Conservation (phyloP, 2,329 filamentous ascomycete genomes). For the Pestalotiopsis sp. region DNA sequence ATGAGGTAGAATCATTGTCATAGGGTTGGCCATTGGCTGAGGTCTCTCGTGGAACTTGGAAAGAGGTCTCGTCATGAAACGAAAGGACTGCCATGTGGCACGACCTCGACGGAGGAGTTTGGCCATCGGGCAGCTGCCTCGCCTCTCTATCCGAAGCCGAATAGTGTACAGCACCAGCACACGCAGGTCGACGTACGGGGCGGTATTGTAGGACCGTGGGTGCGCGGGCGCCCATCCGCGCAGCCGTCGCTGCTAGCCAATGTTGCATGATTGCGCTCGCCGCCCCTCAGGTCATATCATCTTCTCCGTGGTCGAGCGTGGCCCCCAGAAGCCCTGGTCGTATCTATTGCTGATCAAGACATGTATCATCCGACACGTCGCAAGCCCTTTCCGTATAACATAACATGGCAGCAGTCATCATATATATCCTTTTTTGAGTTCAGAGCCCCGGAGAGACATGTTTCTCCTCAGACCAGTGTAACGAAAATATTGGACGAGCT, state of each 20-base stretch:
- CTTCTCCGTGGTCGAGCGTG: too few relatives aligned
- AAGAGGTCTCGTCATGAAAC: not conserved
- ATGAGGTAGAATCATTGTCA: not conserved
- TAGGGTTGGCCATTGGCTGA: not conserved
- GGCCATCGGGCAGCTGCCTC: too few relatives aligned
- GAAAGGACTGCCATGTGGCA: not conserved
- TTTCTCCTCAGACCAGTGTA: not conserved
- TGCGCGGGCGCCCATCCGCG: not conserved
- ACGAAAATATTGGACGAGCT: not conserved
- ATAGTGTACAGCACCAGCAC: not conserved
- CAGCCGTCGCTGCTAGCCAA: not conserved
- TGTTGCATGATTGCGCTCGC: too few relatives aligned
- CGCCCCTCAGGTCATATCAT: too few relatives aligned
- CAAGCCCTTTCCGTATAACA: too few relatives aligned
- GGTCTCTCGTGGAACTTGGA: not conserved
- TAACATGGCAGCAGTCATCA: too few relatives aligned
- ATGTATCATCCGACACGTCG: too few relatives aligned
- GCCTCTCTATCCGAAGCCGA: not conserved
- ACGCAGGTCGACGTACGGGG: not conserved
- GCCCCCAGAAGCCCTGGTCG: too few relatives aligned
- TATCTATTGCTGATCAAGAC: too few relatives aligned
- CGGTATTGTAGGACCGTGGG: not conserved
- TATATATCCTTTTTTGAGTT: too few relatives aligned
- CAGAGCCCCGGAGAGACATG: not conserved
- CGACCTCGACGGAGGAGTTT: not conserved